phyloP scores from a whole-genome alignment of 2,329 filamentous ascomycete species.

The Botryotinia calthae region DNA sequence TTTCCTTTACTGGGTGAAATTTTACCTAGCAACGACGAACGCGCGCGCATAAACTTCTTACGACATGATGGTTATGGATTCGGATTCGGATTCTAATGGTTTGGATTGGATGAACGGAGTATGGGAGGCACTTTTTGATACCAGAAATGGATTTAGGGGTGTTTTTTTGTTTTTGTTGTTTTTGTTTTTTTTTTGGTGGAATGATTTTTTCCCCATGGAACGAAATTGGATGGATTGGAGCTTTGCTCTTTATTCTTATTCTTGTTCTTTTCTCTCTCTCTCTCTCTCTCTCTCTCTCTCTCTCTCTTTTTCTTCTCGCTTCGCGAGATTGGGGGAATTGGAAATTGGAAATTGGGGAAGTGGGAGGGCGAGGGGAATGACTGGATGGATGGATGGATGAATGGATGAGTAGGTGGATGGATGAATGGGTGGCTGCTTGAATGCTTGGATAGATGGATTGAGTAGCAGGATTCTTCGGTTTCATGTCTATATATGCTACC shows the following conservation, averaged over 20 bases:
- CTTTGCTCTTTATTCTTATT: too few species aligned
- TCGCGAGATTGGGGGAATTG: too few species aligned
- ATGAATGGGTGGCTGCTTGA: too few species aligned
- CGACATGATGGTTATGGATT: neutral
- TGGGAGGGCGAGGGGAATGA: too few species aligned
- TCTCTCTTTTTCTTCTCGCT: too few species aligned
- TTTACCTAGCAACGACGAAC: neutral
- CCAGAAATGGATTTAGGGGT: conserved; percentile 11
- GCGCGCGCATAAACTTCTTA: neutral
- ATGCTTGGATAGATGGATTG: neutral
- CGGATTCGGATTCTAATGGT: neutral
- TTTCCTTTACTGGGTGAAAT: neutral
- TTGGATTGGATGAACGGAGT: conserved; percentile 25
- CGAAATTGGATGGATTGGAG: too few species aligned
- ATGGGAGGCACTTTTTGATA: conserved; percentile 13
- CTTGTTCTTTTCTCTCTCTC: too few species aligned
- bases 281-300: too few species aligned
- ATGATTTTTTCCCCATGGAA: too few species aligned
- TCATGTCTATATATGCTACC: conserved; percentile 9
- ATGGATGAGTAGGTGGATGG: too few species aligned
- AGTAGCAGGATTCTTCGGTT: neutral
- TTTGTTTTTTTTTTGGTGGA: neutral
- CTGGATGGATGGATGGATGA: too few species aligned
- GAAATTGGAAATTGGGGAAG: too few species aligned
- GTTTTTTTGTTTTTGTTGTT: neutral